Evolutionary conservation across 441 rosid species (phyloP), one percentile per base, ranked within the genome.

Genomic region (Flueggea neowawraea): DNA sequence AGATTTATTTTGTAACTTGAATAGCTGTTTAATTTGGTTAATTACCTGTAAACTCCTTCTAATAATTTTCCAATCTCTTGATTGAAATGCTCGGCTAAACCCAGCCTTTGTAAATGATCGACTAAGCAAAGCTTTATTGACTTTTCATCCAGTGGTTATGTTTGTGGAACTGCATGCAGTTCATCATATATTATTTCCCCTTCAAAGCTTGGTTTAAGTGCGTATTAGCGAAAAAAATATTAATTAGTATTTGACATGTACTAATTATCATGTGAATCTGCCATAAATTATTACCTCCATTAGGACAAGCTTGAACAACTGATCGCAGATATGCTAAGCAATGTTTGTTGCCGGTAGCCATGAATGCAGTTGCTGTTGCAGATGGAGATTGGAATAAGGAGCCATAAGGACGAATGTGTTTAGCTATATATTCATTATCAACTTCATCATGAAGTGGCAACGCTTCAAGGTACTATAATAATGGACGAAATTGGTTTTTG

Each of bases 351-450:
- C 79, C 78, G 0, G 96, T 79, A 10, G 74, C 75, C 74, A 88
- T 78, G 65, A 78, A 88, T 0, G 81, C 90, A 31, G 73, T 31
- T 12, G 92, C 88, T 32, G 90, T 86, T 44, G 96, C 84, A 3
- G 96, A 78, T 12, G 96, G 91, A 9, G 96, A 86, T n/a, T 80
- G 83, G 76, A 67, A 86, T 52, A 84, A 57, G 2, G 87, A 82
- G n/a, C 95, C 92, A 45, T 78, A 79, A 5, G 0, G 17, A 17
- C 65, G 54, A 51, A 84, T 60, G 62, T 74, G 69, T 55, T 69
- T 62, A 10, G 43, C 14, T 55, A 75, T 64, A 10, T 58, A 63
- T 57, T 84, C 73, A 58, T 65, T 6, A 28, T 52, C 75, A 44
- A 70, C 44, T 5, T 17, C 16, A 44, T 58, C 55, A 4, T 61